These are phyloP conservation scores for Corymbia citriodora DNA, from an alignment of 441 rosid genomes.

Conservation along the genomic window DNA sequence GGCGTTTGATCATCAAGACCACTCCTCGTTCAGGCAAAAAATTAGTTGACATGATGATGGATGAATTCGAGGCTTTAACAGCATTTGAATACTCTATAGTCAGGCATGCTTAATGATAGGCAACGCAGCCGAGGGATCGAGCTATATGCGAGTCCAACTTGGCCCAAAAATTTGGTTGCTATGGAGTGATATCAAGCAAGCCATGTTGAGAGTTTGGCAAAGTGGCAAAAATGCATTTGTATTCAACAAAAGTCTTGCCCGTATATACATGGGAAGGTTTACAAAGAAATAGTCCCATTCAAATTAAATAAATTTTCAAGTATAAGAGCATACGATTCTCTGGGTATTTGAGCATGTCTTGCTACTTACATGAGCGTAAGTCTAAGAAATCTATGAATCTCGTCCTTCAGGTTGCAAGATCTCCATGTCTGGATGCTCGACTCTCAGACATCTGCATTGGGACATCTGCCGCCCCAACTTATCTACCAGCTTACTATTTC, in stretches of 20 bases:
- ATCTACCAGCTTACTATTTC: conserved; percentile 43
- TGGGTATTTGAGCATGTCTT: not conserved
- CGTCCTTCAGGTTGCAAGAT: conserved; percentile 7
- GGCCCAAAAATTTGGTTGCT: not conserved
- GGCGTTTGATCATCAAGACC: not conserved
- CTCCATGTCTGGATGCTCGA: conserved; percentile 10
- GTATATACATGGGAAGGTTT: not conserved
- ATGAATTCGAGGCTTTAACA: not conserved
- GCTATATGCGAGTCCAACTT: not conserved
- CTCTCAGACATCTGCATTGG: conserved; percentile 55
- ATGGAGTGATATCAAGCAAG: too few species aligned
- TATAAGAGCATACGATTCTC: not conserved
- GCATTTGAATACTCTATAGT: not conserved
- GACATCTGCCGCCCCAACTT: conserved; percentile 71
- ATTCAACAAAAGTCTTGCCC: too few species aligned
- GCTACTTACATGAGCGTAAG: not conserved
- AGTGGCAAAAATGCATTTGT: too few species aligned
- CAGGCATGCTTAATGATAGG: not conserved
- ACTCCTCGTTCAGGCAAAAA: not conserved
- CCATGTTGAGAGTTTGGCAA: too few species aligned
- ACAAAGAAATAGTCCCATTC: not conserved
- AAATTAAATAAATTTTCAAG: not conserved
- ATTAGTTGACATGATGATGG: not conserved
- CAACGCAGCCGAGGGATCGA: not conserved
- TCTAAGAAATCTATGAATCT: not conserved